Percentiles rank a stretch among this genome's conserved stretches.
These are phyloP conservation scores for Apophysomyces trapeziformis DNA, from an alignment of 371 early-diverging fungal species.

Conservation along the genomic window DNA sequence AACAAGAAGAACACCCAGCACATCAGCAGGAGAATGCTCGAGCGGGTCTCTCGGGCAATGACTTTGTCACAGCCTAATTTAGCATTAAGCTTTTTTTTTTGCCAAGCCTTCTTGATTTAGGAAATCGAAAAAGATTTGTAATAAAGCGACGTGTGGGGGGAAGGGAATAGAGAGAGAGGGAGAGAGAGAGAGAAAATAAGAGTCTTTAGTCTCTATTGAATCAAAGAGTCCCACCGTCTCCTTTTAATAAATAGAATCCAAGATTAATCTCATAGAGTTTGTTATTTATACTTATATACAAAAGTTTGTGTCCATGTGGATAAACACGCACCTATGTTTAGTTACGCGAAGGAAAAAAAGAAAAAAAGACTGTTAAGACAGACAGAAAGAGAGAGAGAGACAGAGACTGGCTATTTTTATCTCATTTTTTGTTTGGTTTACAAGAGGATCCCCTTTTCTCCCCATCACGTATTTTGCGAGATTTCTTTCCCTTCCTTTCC, in stretches of 20 bases:
- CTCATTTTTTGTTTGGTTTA: constrained; percentile 9
- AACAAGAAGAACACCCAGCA: neutral
- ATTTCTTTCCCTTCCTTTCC: neutral
- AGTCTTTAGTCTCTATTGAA: no score
- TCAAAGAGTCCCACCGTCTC: no score
- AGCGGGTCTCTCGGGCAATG: constrained; percentile 5
- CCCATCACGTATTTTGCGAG: neutral
- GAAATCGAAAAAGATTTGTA: constrained; percentile 10
- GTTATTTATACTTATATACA: no score
- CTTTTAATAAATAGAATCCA: no score
- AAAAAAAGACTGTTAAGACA: no score
- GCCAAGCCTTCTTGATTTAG: constrained; percentile 11
- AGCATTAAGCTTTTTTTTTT: constrained; percentile 9
- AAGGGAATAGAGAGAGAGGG: no score
- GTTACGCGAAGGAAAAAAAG: neutral
- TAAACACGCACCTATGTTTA: constrained; percentile 1
- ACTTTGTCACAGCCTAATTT: constrained; percentile 7
- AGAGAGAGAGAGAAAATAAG: neutral
- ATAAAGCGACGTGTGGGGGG: neutral
- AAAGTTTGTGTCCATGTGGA: neutral
- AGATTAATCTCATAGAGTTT: no score
- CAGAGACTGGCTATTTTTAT: constrained; percentile 5
- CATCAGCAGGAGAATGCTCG: constrained; percentile 6
- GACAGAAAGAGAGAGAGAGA: no score
- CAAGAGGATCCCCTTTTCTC: neutral